phyloP scores from a whole-genome alignment of 2,329 filamentous ascomycete genomes.

The Xylaria sp. region DNA sequence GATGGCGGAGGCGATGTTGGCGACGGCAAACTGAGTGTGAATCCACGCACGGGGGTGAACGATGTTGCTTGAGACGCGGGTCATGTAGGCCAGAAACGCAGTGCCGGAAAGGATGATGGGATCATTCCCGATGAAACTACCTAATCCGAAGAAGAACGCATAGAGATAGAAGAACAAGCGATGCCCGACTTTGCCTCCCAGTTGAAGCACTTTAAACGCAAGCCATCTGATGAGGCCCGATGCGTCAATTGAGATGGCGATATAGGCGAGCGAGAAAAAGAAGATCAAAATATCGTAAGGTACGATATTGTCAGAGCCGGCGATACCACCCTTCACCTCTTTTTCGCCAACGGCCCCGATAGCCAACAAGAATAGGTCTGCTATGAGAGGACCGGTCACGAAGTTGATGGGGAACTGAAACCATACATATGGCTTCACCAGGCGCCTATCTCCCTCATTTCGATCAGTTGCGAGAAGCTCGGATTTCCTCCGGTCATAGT shows the following conservation, averaged over 20 bases:
- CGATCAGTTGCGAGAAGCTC: neutral
- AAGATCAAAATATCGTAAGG: constrained; percentile 78
- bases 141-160: constrained; percentile 71
- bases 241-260: constrained; percentile 78
- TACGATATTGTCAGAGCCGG: constrained; percentile 68
- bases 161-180: constrained; percentile 76
- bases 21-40: constrained; percentile 71
- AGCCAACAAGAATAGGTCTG: constrained; percentile 73
- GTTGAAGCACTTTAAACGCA: constrained; percentile 72
- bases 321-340: constrained; percentile 72
- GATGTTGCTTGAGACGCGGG: constrained; percentile 75
- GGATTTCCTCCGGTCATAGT: constrained; percentile 30
- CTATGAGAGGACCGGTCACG: constrained; percentile 72
- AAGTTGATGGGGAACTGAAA: constrained; percentile 71
- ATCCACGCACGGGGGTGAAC: constrained; percentile 75
- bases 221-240: constrained; percentile 74
- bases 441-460: constrained; percentile 32
- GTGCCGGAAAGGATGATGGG: constrained; percentile 77
- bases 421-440: constrained; percentile 51
- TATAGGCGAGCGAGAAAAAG: constrained; percentile 76
- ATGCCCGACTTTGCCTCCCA: constrained; percentile 70
- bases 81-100: constrained; percentile 79
- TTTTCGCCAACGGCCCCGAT: constrained; percentile 69
- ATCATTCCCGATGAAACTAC: constrained; percentile 75
- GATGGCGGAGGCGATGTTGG: constrained; percentile 76